Conservation (phyloP, 805 yeast species). For the Lipomyces sp. region DNA sequence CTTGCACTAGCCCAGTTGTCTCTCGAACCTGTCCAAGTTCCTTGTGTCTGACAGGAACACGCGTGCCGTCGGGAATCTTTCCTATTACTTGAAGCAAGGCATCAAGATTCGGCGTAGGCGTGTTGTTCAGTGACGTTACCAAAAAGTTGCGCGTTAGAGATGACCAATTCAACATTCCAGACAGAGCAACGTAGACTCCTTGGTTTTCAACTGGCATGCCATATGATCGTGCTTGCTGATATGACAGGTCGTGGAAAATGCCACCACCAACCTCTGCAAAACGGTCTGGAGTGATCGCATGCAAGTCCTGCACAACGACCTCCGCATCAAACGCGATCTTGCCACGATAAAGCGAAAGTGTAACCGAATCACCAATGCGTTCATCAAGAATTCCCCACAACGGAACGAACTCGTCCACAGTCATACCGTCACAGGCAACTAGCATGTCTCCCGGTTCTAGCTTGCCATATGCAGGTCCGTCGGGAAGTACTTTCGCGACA, state of each 20-base stretch:
- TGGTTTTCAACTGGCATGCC: conserved; percentile 26
- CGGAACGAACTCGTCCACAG: conserved; percentile 20
- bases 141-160: conserved; percentile 21
- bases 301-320: conserved; percentile 23
- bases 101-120: conserved; percentile 24
- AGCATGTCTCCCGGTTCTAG: conserved; percentile 28
- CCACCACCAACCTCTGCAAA: conserved; percentile 28
- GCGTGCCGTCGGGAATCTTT: conserved; percentile 16
- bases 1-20: conserved; percentile 13
- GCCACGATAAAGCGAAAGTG: conserved; percentile 15
- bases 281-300: conserved; percentile 23
- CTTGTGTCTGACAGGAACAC: conserved; percentile 16
- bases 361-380: conserved; percentile 5
- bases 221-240: conserved; percentile 26
- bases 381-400: conserved; percentile 21
- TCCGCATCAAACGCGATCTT: background rate
- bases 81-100: conserved; percentile 14
- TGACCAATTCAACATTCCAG: conserved; percentile 27
- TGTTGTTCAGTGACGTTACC: conserved; percentile 14
- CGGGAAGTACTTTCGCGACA: conserved; percentile 22
- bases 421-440: conserved; percentile 15
- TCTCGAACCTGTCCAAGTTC: conserved; percentile 27
- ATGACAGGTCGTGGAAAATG: conserved; percentile 26
- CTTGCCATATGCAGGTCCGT: conserved; percentile 22
- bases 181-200: conserved; percentile 26